Evolutionary conservation across 208 protist genomes (phyloP).

Genomic region (Leptomonas pyrrhocoris): DNA sequence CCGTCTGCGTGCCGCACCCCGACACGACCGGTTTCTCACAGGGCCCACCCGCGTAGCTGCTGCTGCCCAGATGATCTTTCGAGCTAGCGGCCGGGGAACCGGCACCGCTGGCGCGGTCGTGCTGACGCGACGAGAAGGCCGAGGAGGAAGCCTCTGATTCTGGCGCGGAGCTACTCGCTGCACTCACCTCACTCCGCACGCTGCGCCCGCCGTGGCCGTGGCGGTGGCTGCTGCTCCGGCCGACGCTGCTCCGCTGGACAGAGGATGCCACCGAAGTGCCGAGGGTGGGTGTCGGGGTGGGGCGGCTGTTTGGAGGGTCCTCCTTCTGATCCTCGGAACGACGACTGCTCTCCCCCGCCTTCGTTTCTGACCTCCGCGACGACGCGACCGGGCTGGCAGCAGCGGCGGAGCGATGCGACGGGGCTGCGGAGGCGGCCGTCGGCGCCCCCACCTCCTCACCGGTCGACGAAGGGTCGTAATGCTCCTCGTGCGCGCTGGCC

Average conservation of each 20-base stretch:
- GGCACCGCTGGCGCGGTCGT: not conserved
- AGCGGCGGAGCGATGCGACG: not conserved
- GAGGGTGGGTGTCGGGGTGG: too few relatives aligned
- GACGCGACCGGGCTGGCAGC: not conserved
- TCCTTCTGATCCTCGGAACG: not conserved
- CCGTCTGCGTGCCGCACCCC: conserved; percentile 24
- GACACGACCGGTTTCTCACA: not conserved
- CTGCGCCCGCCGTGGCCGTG: not conserved
- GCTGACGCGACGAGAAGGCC: not conserved
- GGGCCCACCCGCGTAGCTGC: conserved; percentile 5
- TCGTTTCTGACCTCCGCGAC: too few relatives aligned
- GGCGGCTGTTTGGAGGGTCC: too few relatives aligned
- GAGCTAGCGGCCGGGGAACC: not conserved
- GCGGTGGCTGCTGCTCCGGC: conserved; percentile 3
- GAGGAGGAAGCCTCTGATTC: conserved; percentile 11
- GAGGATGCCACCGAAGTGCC: too few relatives aligned
- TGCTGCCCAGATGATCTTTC: not conserved
- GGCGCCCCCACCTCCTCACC: not conserved
- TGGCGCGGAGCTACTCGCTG: not conserved
- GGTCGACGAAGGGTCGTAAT: conserved; percentile 9
- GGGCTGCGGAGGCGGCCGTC: not conserved
- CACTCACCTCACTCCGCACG: conserved; percentile 2
- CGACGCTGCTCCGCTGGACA: not conserved
- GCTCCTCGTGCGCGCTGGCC: conserved; percentile 3
- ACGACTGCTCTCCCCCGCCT: too few relatives aligned